phyloP scores from a whole-genome alignment of 192 early-diverging fungal species.

The Gigaspora rosea region DNA sequence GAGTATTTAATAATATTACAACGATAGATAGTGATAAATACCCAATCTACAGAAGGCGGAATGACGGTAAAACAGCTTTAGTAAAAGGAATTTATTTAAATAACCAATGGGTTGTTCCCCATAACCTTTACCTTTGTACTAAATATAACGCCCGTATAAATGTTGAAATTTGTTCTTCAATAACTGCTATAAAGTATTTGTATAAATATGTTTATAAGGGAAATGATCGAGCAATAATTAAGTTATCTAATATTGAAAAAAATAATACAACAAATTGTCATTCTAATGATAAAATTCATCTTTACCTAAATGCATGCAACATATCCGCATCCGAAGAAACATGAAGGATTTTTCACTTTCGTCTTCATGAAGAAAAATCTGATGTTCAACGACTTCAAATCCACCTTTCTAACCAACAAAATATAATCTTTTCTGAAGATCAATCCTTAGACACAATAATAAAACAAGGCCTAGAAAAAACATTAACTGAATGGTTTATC shows the following conservation, averaged over 20 bases:
- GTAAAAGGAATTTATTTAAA: constrained; percentile 1
- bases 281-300: too few species aligned
- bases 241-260: too few species aligned
- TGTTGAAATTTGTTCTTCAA: background rate
- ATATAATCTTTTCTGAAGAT: constrained; percentile 10
- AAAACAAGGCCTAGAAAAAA: background rate
- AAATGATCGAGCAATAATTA: too few species aligned
- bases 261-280: too few species aligned
- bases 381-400: too few species aligned
- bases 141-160: constrained; percentile 45
- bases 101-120: constrained; percentile 26
- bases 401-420: too few species aligned
- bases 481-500: constrained; percentile 33
- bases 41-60: constrained; percentile 30
- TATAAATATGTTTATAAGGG: too few species aligned
- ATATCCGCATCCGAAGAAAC: too few species aligned
- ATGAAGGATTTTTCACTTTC: too few species aligned
- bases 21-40: constrained; percentile 32
- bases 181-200: background rate
- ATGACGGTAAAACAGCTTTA: background rate
- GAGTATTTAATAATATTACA: constrained; percentile 4
- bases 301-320: too few species aligned
- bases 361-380: too few species aligned
- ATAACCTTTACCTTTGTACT: constrained; percentile 37
- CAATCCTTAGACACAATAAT: constrained; percentile 19